phyloP scores from a whole-genome alignment of 345 rosid species.

The Rhodamnia rubescens region DNA sequence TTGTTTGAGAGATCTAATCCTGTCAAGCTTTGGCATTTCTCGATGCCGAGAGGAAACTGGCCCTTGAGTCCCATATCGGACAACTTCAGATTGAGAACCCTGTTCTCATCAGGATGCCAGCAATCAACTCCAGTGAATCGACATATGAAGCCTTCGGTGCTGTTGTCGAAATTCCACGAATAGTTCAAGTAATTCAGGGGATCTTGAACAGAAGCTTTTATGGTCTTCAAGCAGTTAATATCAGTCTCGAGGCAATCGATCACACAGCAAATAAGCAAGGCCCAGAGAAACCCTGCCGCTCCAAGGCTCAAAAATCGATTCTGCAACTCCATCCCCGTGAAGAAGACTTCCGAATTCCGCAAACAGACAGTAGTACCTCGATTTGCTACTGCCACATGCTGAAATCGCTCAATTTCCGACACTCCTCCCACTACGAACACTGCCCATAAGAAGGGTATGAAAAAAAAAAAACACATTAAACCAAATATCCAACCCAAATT shows the following conservation, averaged over 20 bases:
- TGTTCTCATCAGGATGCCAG: slow-evolving; percentile 93
- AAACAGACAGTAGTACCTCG: neutral
- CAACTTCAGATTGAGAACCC: slow-evolving; percentile 57
- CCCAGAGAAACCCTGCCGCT: slow-evolving; percentile 18
- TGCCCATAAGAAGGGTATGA: neutral
- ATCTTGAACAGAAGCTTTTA: slow-evolving; percentile 28
- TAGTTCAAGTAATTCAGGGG: slow-evolving; percentile 30
- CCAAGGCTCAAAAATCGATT: slow-evolving; percentile 7
- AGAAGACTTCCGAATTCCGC: slow-evolving; percentile 6
- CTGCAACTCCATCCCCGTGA: neutral
- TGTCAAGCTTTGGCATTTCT: slow-evolving; percentile 42
- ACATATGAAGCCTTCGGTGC: slow-evolving; percentile 57
- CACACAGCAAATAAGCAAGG: slow-evolving; percentile 21
- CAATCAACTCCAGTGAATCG: slow-evolving; percentile 69
- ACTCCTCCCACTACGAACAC: neutral
- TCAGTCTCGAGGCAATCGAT: slow-evolving; percentile 28
- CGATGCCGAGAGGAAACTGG: slow-evolving; percentile 41
- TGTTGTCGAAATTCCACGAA: slow-evolving; percentile 52
- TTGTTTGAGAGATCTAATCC: slow-evolving; percentile 72
- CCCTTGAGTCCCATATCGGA: slow-evolving; percentile 59
- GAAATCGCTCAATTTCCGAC: neutral
- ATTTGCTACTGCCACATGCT: neutral
- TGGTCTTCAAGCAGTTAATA: slow-evolving; percentile 37
- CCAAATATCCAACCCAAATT: neutral
- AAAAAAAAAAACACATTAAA: neutral